phyloP scores from a whole-genome alignment of 2,329 filamentous ascomycete genomes.

The Chaetomium sp. region DNA sequence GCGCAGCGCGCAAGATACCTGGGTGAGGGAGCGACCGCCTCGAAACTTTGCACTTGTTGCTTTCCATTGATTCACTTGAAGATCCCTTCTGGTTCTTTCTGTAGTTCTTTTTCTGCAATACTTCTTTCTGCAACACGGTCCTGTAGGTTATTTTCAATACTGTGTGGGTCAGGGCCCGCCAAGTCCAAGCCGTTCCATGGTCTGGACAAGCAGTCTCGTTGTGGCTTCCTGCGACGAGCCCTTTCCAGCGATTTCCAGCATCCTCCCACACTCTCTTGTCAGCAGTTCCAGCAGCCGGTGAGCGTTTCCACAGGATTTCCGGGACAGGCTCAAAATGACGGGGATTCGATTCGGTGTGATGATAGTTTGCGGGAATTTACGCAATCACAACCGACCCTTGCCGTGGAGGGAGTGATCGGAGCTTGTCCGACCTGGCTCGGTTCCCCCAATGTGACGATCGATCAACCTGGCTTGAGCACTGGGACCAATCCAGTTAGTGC shows the following conservation, averaged over 20 bases:
- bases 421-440: constrained; percentile 3
- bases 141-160: constrained; percentile 7
- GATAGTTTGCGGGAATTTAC: not conserved
- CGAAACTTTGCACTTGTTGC: not conserved
- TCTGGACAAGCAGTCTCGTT: not conserved
- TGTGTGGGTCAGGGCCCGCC: constrained; percentile 12
- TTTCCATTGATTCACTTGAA: not conserved
- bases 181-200: constrained; percentile 1
- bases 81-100: constrained; percentile 7
- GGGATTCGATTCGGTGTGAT: not conserved
- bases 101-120: too few relatives aligned
- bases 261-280: not conserved
- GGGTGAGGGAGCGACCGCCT: not conserved
- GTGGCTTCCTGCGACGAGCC: constrained; percentile 27
- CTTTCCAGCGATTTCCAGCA: constrained; percentile 8
- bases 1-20: constrained; percentile 24
- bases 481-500: constrained; percentile 11
- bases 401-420: not conserved
- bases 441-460: constrained; percentile 2
- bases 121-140: constrained; percentile 9
- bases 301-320: not conserved
- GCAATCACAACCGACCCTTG: constrained; percentile 2
- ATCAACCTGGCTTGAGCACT: not conserved
- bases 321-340: not conserved
- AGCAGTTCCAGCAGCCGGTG: constrained; percentile 1